phyloP scores from a whole-genome alignment of 208 protist genomes.

The Perkinsela sp. region DNA sequence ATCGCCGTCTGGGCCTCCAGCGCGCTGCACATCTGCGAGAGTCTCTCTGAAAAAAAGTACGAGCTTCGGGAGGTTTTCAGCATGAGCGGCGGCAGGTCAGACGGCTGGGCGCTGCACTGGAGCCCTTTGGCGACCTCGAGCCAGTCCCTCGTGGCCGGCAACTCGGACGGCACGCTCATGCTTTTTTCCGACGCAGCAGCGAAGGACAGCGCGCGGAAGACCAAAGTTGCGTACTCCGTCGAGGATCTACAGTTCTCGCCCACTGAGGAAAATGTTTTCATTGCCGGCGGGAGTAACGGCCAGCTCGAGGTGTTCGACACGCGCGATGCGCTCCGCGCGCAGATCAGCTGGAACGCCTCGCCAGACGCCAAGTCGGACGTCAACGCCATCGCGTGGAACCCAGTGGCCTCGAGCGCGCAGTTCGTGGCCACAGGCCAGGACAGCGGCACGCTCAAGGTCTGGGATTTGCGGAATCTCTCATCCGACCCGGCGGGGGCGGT shows the following conservation, averaged over 20 bases:
- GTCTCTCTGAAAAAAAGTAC: background rate
- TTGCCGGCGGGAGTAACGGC: slow-evolving; percentile 34
- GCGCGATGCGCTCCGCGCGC: slow-evolving; percentile 39
- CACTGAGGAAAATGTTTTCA: slow-evolving; percentile 61
- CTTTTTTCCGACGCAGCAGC: slow-evolving; percentile 42
- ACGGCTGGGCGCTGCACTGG: slow-evolving; percentile 91
- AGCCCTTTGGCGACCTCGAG: slow-evolving; percentile 20
- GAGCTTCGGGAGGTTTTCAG: slow-evolving; percentile 35
- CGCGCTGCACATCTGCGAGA: slow-evolving; percentile 7
- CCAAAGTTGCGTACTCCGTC: slow-evolving; percentile 21
- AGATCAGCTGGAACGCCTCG: slow-evolving; percentile 37
- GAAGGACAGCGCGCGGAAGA: slow-evolving; percentile 12
- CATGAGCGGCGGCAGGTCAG: slow-evolving; percentile 42
- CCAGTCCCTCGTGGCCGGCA: slow-evolving; percentile 53
- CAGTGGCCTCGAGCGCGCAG: slow-evolving; percentile 43
- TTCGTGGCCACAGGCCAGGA: slow-evolving; percentile 84
- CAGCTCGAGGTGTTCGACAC: slow-evolving; percentile 62
- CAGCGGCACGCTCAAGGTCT: slow-evolving; percentile 78
- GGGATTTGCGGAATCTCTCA: slow-evolving; percentile 76
- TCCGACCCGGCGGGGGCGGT: slow-evolving; percentile 8
- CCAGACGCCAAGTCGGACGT: slow-evolving; percentile 44
- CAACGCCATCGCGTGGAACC: slow-evolving; percentile 90
- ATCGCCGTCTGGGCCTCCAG: slow-evolving; percentile 39
- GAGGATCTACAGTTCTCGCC: slow-evolving; percentile 89
- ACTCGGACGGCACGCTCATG: slow-evolving; percentile 65